A percentile compares a stretch with the other conserved stretches of the same genome.
These are phyloP conservation scores for Phlebiopsis flavidoalba DNA, from an alignment of 768 basidiomycete genomes.

Conservation along the genomic window DNA sequence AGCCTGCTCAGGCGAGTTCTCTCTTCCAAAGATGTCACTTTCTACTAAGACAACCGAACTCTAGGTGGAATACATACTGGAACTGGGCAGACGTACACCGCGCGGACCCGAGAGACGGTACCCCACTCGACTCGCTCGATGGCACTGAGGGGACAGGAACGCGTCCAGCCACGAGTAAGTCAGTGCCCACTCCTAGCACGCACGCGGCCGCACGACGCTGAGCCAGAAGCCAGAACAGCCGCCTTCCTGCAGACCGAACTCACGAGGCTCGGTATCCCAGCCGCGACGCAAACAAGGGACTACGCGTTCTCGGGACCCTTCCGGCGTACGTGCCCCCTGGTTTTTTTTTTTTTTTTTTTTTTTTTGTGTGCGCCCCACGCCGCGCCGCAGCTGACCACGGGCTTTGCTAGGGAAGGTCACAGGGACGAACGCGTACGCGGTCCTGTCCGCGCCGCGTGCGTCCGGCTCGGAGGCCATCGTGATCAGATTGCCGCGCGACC, in stretches of 20 bases:
- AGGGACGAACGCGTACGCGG: slow-evolving; percentile 81
- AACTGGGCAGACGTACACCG: slow-evolving; percentile 85
- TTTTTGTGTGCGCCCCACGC: slow-evolving; percentile 1
- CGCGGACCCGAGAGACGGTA: slow-evolving; percentile 87
- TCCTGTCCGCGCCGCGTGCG: slow-evolving; percentile 80
- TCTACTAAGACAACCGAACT: background rate
- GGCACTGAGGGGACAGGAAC: slow-evolving; percentile 52
- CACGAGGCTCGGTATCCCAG: slow-evolving; percentile 63
- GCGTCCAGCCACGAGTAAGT: slow-evolving; percentile 69
- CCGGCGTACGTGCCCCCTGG: slow-evolving; percentile 41
- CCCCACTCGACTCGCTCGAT: slow-evolving; percentile 68
- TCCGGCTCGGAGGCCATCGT: slow-evolving; percentile 93
- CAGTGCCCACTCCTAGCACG: background rate
- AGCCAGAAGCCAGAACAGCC: slow-evolving; percentile 49
- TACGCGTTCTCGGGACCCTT: slow-evolving; percentile 57
- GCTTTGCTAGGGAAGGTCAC: slow-evolving; percentile 36
- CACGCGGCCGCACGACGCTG: background rate
- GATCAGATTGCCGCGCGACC: slow-evolving; percentile 88
- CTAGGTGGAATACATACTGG: slow-evolving; percentile 90
- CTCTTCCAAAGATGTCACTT: background rate
- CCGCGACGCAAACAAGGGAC: slow-evolving; percentile 62
- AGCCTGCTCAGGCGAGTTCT: slow-evolving; percentile 75
- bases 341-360: too few relatives aligned
- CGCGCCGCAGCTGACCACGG: background rate
- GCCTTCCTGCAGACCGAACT: slow-evolving; percentile 60